phyloP scores from a whole-genome alignment of 306 rosid genomes.

The Comarum palustre region DNA sequence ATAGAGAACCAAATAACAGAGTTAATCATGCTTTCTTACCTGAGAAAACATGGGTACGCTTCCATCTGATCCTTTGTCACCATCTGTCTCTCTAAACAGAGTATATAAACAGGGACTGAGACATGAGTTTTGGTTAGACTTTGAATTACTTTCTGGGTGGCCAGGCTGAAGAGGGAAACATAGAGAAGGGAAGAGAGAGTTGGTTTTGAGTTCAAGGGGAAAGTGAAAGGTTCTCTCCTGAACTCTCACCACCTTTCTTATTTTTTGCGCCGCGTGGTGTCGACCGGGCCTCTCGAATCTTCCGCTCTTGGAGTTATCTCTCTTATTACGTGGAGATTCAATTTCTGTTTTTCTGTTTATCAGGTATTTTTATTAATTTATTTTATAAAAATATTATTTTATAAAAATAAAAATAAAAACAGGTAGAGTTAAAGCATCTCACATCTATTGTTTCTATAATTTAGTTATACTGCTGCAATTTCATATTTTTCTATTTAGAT shows the following conservation, averaged over 20 bases:
- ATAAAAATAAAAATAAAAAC: too few relatives aligned
- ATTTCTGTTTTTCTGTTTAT: too few relatives aligned
- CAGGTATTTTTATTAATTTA: too few relatives aligned
- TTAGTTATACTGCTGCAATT: too few relatives aligned
- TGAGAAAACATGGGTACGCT: not conserved
- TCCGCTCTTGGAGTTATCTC: not conserved
- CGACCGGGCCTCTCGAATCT: not conserved
- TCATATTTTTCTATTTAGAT: too few relatives aligned
- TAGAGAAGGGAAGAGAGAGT: not conserved
- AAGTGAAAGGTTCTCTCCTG: not conserved
- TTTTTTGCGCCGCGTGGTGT: conserved; percentile 4
- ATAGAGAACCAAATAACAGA: not conserved
- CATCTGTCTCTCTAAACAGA: not conserved
- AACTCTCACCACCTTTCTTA: not conserved
- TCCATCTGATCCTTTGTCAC: not conserved
- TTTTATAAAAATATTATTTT: too few relatives aligned
- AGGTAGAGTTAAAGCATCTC: too few relatives aligned
- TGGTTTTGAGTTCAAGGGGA: not conserved
- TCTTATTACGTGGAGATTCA: too few relatives aligned
- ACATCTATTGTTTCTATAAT: too few relatives aligned
- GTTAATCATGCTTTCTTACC: not conserved
- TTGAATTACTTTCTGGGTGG: not conserved
- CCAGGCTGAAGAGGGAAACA: not conserved
- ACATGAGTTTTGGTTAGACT: not conserved
- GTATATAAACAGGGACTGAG: not conserved